Evolutionary conservation across 306 rosid genomes (phyloP).

Genomic region (Astragalus membranaceus): DNA sequence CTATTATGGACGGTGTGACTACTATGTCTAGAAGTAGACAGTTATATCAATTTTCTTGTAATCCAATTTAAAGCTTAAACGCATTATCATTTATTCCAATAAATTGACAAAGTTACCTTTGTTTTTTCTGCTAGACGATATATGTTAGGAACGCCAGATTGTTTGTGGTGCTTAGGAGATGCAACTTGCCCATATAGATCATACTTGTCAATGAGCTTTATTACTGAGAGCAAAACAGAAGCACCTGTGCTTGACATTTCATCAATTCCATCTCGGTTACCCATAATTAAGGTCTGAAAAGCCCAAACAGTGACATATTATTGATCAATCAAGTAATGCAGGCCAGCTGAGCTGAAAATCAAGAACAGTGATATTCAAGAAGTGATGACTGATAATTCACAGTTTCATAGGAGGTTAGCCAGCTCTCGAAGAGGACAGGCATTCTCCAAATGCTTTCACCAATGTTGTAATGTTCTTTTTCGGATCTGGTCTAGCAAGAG

Average conservation of each 20-base stretch:
- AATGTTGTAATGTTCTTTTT: conserved; percentile 97
- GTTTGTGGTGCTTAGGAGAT: conserved; percentile 97
- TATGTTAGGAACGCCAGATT: conserved; percentile 87
- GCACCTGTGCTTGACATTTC: conserved; percentile 95
- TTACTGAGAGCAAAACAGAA: conserved; percentile 87
- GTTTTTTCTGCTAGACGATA: conserved; percentile 97
- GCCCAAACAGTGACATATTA: conserved; percentile 11
- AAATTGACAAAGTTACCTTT: conserved; percentile 51
- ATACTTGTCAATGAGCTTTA: conserved; percentile 89
- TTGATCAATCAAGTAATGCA: conserved; percentile 19
- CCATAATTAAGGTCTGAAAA: conserved; percentile 92
- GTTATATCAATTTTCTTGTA: not conserved
- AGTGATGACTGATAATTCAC: conserved; percentile 11
- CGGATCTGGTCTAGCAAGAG: conserved; percentile 98
- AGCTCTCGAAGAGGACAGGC: conserved; percentile 94
- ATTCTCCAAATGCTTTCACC: conserved; percentile 98
- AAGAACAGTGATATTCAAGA: conserved; percentile 30
- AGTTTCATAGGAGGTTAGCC: conserved; percentile 76
- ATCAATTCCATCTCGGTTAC: conserved; percentile 96
- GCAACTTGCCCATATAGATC: conserved; percentile 99
- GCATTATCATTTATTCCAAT: conserved; percentile 4
- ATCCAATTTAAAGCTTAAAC: conserved; percentile 9
- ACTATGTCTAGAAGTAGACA: too few species aligned
- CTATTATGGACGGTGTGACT: too few species aligned
- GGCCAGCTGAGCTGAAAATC: conserved; percentile 19